A percentile compares a stretch with the other conserved stretches of the same genome.
These are phyloP conservation scores for Aristolochia fimbriata DNA, from an alignment of 164 flowering plant species.

Conservation along the genomic window DNA sequence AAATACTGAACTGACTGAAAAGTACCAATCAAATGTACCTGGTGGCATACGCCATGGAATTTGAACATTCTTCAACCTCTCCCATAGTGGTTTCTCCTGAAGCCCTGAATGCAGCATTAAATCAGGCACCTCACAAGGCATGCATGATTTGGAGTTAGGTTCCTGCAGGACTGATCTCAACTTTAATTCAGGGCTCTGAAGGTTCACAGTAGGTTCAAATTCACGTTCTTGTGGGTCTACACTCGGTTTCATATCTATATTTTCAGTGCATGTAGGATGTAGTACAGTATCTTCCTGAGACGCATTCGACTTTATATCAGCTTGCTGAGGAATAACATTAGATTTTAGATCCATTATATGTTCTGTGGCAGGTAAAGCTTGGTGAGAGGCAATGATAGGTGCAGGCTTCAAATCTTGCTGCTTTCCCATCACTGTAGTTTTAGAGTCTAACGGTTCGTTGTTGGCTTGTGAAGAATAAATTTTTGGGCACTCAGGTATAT, in stretches of 20 bases:
- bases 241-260: too few relatives aligned
- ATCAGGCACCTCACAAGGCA: too few relatives aligned
- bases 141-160: slow-evolving; percentile 2
- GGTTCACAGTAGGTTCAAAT: not conserved
- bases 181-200: not conserved
- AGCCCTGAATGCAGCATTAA: slow-evolving; percentile 3
- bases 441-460: slow-evolving; percentile 15
- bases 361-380: too few relatives aligned
- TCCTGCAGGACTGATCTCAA: slow-evolving; percentile 7
- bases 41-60: slow-evolving; percentile 77
- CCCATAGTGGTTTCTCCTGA: slow-evolving; percentile 31
- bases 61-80: slow-evolving; percentile 44
- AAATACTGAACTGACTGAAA: too few relatives aligned
- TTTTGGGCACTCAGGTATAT: slow-evolving; percentile 21
- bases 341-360: too few relatives aligned
- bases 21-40: slow-evolving; percentile 41
- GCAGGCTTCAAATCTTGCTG: slow-evolving; percentile 34
- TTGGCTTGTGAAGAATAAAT: not conserved
- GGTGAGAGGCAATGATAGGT: not conserved
- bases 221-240: not conserved
- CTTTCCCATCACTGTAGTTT: slow-evolving; percentile 19
- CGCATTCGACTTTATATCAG: too few relatives aligned
- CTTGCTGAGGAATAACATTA: too few relatives aligned
- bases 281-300: too few relatives aligned
- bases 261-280: too few relatives aligned